These are phyloP conservation scores for Backusella tuberculispora DNA, from an alignment of 192 early-diverging fungal species.

Conservation along the genomic window DNA sequence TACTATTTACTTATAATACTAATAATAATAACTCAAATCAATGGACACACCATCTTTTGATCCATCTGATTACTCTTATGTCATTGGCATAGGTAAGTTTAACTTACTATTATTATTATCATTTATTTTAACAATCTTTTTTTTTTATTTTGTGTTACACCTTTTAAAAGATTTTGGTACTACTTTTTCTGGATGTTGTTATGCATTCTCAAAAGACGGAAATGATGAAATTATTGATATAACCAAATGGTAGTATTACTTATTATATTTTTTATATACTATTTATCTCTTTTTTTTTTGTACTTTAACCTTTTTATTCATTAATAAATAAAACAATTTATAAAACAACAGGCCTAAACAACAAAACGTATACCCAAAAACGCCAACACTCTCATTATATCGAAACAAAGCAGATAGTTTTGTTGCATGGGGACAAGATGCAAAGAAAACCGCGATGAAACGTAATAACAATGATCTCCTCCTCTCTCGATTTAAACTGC, in stretches of 20 bases:
- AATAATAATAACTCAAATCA: not conserved
- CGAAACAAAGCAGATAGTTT: conserved; percentile 43
- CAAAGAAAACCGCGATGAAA: conserved; percentile 41
- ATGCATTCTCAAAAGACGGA: conserved; percentile 44
- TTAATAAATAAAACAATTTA: not conserved
- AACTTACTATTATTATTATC: not conserved
- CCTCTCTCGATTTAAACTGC: conserved; percentile 52
- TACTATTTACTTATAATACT: not conserved
- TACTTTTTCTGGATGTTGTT: conserved; percentile 51
- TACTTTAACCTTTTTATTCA: not conserved
- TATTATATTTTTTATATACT: no score
- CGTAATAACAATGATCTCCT: conserved; percentile 47
- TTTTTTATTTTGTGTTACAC: conserved; percentile 17
- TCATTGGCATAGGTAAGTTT: conserved; percentile 40
- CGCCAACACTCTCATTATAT: conserved; percentile 48
- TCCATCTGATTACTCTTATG: conserved; percentile 33
- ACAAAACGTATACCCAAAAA: conserved; percentile 30
- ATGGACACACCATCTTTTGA: conserved; percentile 31
- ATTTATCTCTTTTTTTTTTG: not conserved
- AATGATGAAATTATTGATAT: conserved; percentile 53
- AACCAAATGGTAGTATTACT: conserved; percentile 40
- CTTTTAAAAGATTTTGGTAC: conserved; percentile 45
- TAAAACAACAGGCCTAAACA: conserved; percentile 17
- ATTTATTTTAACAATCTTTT: not conserved
- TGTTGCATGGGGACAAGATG: conserved; percentile 51